Evolutionary conservation across 495 filamentous ascomycete genomes (phyloP), one percentile per base, ranked within the genome.

Genomic region (Tuber indicum): DNA sequence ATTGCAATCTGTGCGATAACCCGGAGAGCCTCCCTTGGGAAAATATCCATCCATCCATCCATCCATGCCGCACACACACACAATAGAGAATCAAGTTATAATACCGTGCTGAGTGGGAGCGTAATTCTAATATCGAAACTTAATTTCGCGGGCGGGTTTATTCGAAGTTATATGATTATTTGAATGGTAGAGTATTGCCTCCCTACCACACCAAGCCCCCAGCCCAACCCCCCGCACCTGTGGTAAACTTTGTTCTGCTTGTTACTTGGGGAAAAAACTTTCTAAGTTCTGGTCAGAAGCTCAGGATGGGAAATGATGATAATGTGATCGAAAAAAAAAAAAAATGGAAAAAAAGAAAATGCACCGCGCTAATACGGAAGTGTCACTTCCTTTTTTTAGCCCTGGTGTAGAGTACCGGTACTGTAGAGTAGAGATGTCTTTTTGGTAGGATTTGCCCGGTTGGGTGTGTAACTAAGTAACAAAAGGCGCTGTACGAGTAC

Each of bases 61-160:
- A n/a, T n/a, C n/a, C 58, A 66, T 32, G 26, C 58, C n/a, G 32
- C 58, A 32, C 58, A 1, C 10, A 32, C 17, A 49, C 32, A 32
- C 32, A 32, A 32, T 1, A 32, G 32, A 32, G 32, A 32, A 32
- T 32, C 32, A 17, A 66, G n/a, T n/a, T n/a, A n/a, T n/a, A n/a
- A n/a, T 66, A 32, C 58, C 58, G 58, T 32, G 10, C 49, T 58
- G 26, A 21, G 19, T 21, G 46, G 23, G 21, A 58, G 8, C n/a
- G n/a, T 66, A 17, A 17, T 16, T 32, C 58, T 66, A 66, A 66
- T 66, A 66, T 66, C 58, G 58, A 66, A 66, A 66, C n/a, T 66
- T 32, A 66, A 66, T 66, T 32, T 66, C 58, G n/a, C n/a, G 4
- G 10, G 58, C 58, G 32, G 32, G 32, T 0, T 32, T 32, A 66